Conservation (phyloP, 805 yeast genomes). For the Sungouiozyma ichnusensis region DNA sequence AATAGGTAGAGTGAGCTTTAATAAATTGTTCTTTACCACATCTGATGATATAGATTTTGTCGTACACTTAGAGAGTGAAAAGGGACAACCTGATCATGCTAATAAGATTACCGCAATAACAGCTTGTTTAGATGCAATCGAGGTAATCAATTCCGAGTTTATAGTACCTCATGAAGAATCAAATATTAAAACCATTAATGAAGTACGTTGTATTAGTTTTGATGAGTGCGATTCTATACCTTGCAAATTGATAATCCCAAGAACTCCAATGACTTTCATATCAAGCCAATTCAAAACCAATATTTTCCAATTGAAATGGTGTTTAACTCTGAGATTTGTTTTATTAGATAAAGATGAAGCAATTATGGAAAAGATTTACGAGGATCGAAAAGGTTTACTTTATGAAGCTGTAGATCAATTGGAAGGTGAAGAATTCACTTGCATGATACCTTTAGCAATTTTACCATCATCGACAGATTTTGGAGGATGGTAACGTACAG, state of each 20-base stretch:
- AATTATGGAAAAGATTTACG: constrained; percentile 18
- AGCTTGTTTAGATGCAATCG: constrained; percentile 28
- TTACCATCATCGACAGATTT: constrained; percentile 38
- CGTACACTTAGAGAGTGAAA: constrained; percentile 27
- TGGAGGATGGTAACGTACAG: constrained; percentile 38
- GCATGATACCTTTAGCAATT: constrained; percentile 36
- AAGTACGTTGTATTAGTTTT: constrained; percentile 24
- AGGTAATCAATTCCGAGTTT: constrained; percentile 27
- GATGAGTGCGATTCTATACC: constrained; percentile 22
- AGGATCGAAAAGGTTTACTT: constrained; percentile 30
- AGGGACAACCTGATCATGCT: constrained; percentile 9
- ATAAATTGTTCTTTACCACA: constrained; percentile 33
- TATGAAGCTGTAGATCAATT: constrained; percentile 27
- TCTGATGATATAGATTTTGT: constrained; percentile 37
- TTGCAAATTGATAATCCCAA: constrained; percentile 22
- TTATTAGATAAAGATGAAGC: constrained; percentile 15
- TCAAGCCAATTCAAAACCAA: constrained; percentile 33
- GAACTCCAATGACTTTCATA: constrained; percentile 28
- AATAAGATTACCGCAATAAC: constrained; percentile 33
- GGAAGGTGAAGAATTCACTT: constrained; percentile 33
- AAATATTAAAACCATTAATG: constrained; percentile 18
- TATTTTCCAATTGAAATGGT: constrained; percentile 33
- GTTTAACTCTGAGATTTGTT: constrained; percentile 29
- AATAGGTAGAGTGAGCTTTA: constrained; percentile 32
- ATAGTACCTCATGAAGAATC: constrained; percentile 13